Percentiles rank a stretch among this genome's conserved stretches.
Evolutionary conservation across 1,284 basidiomycete genomes (phyloP).

Genomic region (Tilletia caries): DNA sequence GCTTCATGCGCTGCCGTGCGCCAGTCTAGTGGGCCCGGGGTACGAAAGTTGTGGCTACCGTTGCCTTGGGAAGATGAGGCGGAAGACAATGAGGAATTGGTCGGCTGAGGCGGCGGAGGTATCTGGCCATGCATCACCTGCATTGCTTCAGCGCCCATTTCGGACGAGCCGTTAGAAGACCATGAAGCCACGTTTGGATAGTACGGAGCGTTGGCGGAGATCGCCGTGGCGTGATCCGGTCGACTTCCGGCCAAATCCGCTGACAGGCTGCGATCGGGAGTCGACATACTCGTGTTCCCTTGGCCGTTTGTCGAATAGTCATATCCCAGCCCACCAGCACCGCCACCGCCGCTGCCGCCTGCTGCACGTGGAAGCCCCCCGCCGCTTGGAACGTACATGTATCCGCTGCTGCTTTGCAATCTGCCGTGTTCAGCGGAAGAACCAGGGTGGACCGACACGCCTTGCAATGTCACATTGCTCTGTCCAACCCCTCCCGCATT

Average conservation of each 20-base stretch:
- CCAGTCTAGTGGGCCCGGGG: background rate
- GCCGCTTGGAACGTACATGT: too few relatives aligned
- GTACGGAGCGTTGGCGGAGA: background rate
- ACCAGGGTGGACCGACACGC: too few relatives aligned
- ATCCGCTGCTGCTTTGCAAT: too few relatives aligned
- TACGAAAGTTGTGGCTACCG: background rate
- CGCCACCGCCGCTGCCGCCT: background rate
- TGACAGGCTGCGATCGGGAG: background rate
- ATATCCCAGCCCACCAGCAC: background rate
- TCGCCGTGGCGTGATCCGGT: background rate
- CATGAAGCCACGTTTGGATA: background rate
- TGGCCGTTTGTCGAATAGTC: background rate
- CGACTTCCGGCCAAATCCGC: background rate
- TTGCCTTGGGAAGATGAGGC: constrained; percentile 1
- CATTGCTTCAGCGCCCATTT: background rate
- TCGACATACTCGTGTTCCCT: background rate
- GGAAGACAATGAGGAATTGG: background rate
- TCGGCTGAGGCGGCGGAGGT: background rate
- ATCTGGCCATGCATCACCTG: background rate
- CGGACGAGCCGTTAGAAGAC: background rate
- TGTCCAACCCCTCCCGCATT: too few relatives aligned
- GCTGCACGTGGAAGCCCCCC: background rate
- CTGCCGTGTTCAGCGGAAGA: too few relatives aligned
- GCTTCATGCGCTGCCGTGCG: background rate
- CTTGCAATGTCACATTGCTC: too few relatives aligned